Base-by-base conservation (phyloP, 352 stramenopile species). In the Globisporangium camurandrum region DNA sequence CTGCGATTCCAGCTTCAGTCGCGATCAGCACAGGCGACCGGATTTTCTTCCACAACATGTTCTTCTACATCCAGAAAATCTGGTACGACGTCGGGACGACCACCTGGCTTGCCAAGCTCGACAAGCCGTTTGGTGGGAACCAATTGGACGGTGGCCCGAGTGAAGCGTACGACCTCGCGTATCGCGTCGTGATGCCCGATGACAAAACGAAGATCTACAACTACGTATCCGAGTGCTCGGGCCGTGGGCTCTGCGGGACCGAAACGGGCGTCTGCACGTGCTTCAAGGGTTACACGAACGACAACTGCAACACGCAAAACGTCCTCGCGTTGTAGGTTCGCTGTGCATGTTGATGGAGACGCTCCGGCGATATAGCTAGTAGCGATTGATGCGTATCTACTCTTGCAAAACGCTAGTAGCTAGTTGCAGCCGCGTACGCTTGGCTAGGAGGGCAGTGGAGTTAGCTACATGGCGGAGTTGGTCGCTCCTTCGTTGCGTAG, bases 211-310 rank as follows among this genome's bases (percentile, higher is more conserved):
- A 64, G 49, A 51, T 72, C 34, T 91, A 82, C 60, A 74, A 71
- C 24, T 91, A 89, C 59, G 77, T 89, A 1, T 85, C 74, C 11
- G 55, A 64, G 41, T 96, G 86, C 64, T 77, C 75, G 0, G 78
- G 82, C 0, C 76, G 86, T 37, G 85, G 83, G 2, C 56, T 93
- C 22, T 96, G 86, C 53, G 40, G 42, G 4, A 69, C 52, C 22
- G 69, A 83, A 10, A 83, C 65, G 34, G 85, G 86, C 1, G 46
- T 93, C 53, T 96, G 86, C 65, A 56, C 62, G 16, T 96, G 86
- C 64, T 96, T 94, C 68, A 88, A 85, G 57, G 86, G 86, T 49
- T 96, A 95, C 78, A 91, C 82, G 10, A 84, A 87, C 61, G 79
- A 89, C 66, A 87, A 88, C 30, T 90, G 79, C 59, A 68, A 90